These are phyloP conservation scores for Fusarium multiceps DNA, from an alignment of 2,329 filamentous ascomycete genomes.

Conservation along the genomic window DNA sequence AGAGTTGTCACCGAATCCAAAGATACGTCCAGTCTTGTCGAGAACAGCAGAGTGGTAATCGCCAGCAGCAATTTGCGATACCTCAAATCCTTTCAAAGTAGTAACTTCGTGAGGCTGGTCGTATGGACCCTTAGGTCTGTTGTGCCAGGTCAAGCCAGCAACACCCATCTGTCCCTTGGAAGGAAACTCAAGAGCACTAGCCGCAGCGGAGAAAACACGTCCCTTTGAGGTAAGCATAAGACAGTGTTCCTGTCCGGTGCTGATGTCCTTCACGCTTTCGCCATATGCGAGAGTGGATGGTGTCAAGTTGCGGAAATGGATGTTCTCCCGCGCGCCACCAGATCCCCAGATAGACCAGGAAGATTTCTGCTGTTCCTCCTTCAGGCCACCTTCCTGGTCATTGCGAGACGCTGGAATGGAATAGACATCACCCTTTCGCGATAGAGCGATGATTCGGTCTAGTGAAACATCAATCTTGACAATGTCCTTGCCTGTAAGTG, in stretches of 20 bases:
- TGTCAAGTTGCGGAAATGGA: conserved; percentile 79
- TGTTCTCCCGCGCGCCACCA: conserved; percentile 47
- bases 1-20: conserved; percentile 91
- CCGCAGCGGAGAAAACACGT: conserved; percentile 88
- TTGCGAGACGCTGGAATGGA: conserved; percentile 81
- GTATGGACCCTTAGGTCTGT: conserved; percentile 79
- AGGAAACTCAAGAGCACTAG: conserved; percentile 82
- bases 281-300: conserved; percentile 72
- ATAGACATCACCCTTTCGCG: conserved; percentile 80
- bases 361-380: conserved; percentile 64
- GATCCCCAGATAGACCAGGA: conserved; percentile 79
- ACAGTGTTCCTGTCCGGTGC: conserved; percentile 85
- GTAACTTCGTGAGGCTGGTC: conserved; percentile 85
- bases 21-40: conserved; percentile 80
- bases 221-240: conserved; percentile 86
- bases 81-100: conserved; percentile 75
- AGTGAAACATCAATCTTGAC: conserved; percentile 79
- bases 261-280: conserved; percentile 80
- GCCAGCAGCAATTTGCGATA: conserved; percentile 81
- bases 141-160: conserved; percentile 82
- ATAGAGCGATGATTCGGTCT: conserved; percentile 85
- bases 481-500: conserved; percentile 84
- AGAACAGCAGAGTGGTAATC: conserved; percentile 87
- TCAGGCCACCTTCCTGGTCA: conserved; percentile 75
- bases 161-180: conserved; percentile 88